A percentile compares a stretch with the other conserved stretches of the same genome.
phyloP scores from a whole-genome alignment of 305 asterid genomes.

The Fraxinus paxiana region DNA sequence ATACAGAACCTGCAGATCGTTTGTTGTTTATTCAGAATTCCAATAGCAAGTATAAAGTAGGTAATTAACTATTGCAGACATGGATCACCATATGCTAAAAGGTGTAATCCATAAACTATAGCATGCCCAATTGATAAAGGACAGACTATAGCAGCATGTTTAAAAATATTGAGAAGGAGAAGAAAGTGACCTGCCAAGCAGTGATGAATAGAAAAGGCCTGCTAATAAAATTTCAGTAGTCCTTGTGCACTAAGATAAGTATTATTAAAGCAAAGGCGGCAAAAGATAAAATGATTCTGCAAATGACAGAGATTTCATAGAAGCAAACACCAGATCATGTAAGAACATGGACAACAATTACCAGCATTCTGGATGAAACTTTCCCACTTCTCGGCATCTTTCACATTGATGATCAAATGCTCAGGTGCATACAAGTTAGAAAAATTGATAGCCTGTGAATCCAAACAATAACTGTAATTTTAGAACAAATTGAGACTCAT shows the following conservation, averaged over 20 bases:
- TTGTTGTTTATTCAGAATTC: background rate
- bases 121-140: background rate
- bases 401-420: constrained; percentile 81
- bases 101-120: background rate
- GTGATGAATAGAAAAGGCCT: background rate
- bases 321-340: constrained; percentile 3
- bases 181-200: background rate
- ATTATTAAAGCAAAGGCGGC: background rate
- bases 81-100: background rate
- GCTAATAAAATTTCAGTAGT: background rate
- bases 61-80: background rate
- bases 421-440: constrained; percentile 93
- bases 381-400: constrained; percentile 98
- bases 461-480: constrained; percentile 17
- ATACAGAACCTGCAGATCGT: constrained; percentile 64
- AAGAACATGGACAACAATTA: constrained; percentile 20
- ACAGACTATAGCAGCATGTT: background rate
- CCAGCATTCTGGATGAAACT: constrained; percentile 88
- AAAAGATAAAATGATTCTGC: background rate
- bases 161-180: background rate
- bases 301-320: background rate
- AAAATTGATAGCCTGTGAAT: constrained; percentile 68
- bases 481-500: background rate
- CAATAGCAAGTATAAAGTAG: background rate
- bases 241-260: background rate